Percentiles rank a stretch among this genome's conserved stretches.
Conservation (phyloP, 1,284 basidiomycete genomes). For the Papiliotrema flavescens region DNA sequence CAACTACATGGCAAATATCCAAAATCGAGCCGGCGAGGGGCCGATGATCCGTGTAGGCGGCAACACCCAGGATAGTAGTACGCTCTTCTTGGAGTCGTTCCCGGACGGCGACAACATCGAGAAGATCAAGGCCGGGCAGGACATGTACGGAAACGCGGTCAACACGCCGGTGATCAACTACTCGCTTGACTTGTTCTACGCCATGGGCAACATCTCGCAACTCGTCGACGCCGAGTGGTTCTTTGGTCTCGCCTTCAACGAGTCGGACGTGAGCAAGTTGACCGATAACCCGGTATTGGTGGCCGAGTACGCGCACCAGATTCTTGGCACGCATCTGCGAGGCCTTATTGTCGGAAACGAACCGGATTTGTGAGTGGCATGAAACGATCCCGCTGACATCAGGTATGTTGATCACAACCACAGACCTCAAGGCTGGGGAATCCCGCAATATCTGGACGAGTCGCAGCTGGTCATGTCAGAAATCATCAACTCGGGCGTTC, state of each 20-base stretch:
- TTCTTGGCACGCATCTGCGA: conserved; percentile 60
- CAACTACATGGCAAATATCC: conserved; percentile 73
- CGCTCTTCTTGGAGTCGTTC: conserved; percentile 52
- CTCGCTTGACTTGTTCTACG: conserved; percentile 58
- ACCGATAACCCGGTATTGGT: conserved; percentile 56
- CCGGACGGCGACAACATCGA: conserved; percentile 53
- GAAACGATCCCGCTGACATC: conserved; percentile 2
- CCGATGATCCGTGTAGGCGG: conserved; percentile 67
- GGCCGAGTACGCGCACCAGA: conserved; percentile 53
- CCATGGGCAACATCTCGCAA: conserved; percentile 58
- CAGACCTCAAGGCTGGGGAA: conserved; percentile 47
- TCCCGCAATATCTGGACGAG: conserved; percentile 55
- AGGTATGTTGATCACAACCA: conserved; percentile 37
- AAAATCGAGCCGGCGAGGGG: conserved; percentile 59
- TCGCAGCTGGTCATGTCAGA: conserved; percentile 52
- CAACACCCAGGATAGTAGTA: conserved; percentile 67
- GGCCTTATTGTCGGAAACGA: conserved; percentile 63
- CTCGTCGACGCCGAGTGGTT: conserved; percentile 60
- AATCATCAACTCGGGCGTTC: conserved; percentile 48
- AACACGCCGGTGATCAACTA: conserved; percentile 60
- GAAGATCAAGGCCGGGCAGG: conserved; percentile 25
- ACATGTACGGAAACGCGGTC: conserved; percentile 18
- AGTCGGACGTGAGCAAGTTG: conserved; percentile 40
- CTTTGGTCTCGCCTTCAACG: conserved; percentile 57
- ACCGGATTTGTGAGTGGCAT: conserved; percentile 59